Conservation (phyloP, 176 grass and related monocot species). For the Avena eriantha region DNA sequence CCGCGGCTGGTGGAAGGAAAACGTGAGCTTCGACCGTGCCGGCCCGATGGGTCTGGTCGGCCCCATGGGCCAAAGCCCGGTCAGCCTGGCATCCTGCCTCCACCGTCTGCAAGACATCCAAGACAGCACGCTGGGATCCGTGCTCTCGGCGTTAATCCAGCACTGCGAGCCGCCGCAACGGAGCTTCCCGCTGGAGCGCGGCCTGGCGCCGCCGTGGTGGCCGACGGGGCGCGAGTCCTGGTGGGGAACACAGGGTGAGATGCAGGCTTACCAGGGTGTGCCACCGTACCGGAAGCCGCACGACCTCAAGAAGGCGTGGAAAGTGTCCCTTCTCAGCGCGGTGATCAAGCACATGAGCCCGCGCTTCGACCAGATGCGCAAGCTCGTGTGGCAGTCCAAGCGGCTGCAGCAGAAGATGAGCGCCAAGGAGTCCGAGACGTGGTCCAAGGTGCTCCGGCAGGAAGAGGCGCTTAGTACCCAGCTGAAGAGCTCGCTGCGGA, state of each 20-base stretch:
- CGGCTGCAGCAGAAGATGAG: constrained; percentile 76
- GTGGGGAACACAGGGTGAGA: constrained; percentile 75
- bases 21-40: constrained; percentile 65
- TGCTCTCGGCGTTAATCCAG: constrained; percentile 78
- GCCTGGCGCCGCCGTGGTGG: constrained; percentile 74
- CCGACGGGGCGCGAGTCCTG: constrained; percentile 68
- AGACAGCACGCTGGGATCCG: constrained; percentile 67
- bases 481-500: constrained; percentile 25
- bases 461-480: constrained; percentile 52
- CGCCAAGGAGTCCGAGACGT: constrained; percentile 61
- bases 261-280: constrained; percentile 51
- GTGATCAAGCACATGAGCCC: constrained; percentile 92
- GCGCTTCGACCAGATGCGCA: constrained; percentile 60
- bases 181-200: constrained; percentile 66
- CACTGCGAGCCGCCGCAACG: constrained; percentile 74
- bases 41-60: constrained; percentile 49
- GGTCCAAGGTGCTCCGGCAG: constrained; percentile 62
- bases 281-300: constrained; percentile 87
- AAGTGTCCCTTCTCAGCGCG: constrained; percentile 63
- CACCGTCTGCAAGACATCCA: constrained; percentile 61
- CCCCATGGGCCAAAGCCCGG: not conserved
- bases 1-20: constrained; percentile 73
- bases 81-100: constrained; percentile 23
- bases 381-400: constrained; percentile 76
- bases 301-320: constrained; percentile 91